These are phyloP conservation scores for Haematococcus lacustris DNA, from an alignment of 139 green algal genomes.

Conservation along the genomic window DNA sequence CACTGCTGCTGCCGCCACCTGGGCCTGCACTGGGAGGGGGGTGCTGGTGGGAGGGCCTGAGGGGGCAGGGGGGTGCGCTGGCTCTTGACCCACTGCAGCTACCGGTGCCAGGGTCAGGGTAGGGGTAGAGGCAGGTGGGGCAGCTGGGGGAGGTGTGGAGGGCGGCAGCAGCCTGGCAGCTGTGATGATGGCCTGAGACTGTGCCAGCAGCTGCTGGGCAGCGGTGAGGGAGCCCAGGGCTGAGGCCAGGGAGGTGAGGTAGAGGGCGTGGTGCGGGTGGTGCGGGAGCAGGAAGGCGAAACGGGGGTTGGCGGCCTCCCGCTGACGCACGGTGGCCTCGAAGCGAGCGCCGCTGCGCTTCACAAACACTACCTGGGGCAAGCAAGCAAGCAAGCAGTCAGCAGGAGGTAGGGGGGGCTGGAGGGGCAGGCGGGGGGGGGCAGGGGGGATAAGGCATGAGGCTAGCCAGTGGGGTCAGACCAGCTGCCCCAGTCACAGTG, in stretches of 20 bases:
- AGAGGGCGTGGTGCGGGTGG: slow-evolving; percentile 40
- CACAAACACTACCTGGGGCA: slow-evolving; percentile 12
- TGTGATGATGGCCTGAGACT: not conserved
- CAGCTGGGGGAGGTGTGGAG: not conserved
- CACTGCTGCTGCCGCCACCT: too few relatives aligned
- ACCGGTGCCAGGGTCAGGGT: too few relatives aligned
- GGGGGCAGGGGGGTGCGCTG: too few relatives aligned
- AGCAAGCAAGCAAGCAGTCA: too few relatives aligned
- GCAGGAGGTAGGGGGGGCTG: too few relatives aligned
- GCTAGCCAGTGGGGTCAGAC: too few relatives aligned
- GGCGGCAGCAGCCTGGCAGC: not conserved
- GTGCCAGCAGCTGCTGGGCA: slow-evolving; percentile 6
- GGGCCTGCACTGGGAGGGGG: too few relatives aligned
- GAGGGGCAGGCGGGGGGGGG: too few relatives aligned
- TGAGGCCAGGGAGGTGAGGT: slow-evolving; percentile 24
- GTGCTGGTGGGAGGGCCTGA: too few relatives aligned
- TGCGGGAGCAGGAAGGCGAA: slow-evolving; percentile 57
- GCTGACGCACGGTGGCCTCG: slow-evolving; percentile 38
- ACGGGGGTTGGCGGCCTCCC: slow-evolving; percentile 49
- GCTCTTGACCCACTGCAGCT: too few relatives aligned
- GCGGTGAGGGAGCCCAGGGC: slow-evolving; percentile 10
- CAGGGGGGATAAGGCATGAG: too few relatives aligned
- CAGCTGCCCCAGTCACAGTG: too few relatives aligned
- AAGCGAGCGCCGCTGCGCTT: slow-evolving; percentile 21
- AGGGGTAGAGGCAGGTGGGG: not conserved